phyloP scores from a whole-genome alignment of 2,329 filamentous ascomycete species.

The Exophiala sideris region DNA sequence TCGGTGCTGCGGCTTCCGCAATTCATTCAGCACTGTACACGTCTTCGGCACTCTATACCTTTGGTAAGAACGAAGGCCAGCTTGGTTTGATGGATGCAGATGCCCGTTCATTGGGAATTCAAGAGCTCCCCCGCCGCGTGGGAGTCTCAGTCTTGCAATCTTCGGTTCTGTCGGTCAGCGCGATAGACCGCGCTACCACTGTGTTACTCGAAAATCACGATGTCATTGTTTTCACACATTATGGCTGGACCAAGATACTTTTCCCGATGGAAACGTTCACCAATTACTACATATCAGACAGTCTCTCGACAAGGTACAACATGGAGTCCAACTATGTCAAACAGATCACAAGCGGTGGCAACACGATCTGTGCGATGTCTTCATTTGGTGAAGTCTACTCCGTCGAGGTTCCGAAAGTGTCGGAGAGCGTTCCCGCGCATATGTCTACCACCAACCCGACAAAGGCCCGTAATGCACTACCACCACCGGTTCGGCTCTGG shows the following conservation, averaged over 20 bases:
- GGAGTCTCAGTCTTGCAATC: slow-evolving; percentile 76
- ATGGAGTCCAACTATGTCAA: slow-evolving; percentile 64
- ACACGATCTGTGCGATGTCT: slow-evolving; percentile 86
- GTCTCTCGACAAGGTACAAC: slow-evolving; percentile 65
- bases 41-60: slow-evolving; percentile 76
- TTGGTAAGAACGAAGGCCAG: slow-evolving; percentile 93
- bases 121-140: slow-evolving; percentile 77
- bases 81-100: slow-evolving; percentile 93
- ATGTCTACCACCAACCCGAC: slow-evolving; percentile 87
- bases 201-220: slow-evolving; percentile 82
- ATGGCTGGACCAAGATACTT: slow-evolving; percentile 85
- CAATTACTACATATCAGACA: slow-evolving; percentile 62
- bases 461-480: slow-evolving; percentile 81
- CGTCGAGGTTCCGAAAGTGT: slow-evolving; percentile 67
- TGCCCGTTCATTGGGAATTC: slow-evolving; percentile 82
- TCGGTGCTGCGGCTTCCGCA: slow-evolving; percentile 81
- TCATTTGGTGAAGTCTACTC: slow-evolving; percentile 84
- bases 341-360: slow-evolving; percentile 78
- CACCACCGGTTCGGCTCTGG: slow-evolving; percentile 79
- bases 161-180: slow-evolving; percentile 72
- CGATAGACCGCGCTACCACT: slow-evolving; percentile 85
- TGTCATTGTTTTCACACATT: slow-evolving; percentile 92
- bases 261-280: slow-evolving; percentile 75
- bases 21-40: slow-evolving; percentile 92
- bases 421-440: slow-evolving; percentile 57